Conservation (phyloP, 257 asterid genomes). For the Rhazya stricta region DNA sequence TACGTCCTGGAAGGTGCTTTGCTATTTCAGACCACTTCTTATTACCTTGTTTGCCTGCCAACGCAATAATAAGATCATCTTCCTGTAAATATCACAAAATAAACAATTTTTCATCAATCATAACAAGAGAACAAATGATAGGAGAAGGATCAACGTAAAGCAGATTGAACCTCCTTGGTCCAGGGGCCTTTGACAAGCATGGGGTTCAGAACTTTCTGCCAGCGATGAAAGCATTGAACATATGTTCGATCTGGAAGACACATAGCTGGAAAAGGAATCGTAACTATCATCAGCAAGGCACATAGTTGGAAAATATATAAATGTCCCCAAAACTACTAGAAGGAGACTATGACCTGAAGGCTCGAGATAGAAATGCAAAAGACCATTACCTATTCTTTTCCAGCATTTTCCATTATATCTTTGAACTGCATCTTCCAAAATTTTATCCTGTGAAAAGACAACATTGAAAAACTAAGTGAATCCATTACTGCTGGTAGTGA, state of each 20-base stretch:
- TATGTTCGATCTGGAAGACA: conserved; percentile 47
- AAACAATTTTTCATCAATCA: conserved; percentile 1
- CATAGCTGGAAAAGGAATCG: conserved; percentile 30
- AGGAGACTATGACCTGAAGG: neutral
- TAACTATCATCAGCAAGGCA: neutral
- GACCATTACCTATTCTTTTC: conserved; percentile 44
- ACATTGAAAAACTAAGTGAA: neutral
- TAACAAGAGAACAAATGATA: neutral
- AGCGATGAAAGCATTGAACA: conserved; percentile 56
- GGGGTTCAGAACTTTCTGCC: conserved; percentile 58
- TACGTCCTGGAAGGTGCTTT: conserved; percentile 43
- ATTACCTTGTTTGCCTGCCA: conserved; percentile 31
- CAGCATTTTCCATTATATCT: conserved; percentile 32
- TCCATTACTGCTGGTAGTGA: neutral
- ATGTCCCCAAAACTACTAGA: neutral
- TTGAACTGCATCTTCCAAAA: conserved; percentile 27
- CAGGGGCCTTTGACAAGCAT: conserved; percentile 50
- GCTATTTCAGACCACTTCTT: conserved; percentile 49
- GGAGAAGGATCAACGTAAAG: neutral
- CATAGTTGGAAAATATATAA: neutral
- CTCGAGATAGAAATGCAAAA: neutral
- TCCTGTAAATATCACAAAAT: conserved; percentile 32
- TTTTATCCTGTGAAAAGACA: neutral
- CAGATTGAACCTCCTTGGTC: conserved; percentile 43
- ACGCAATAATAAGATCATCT: conserved; percentile 37